phyloP scores from a whole-genome alignment of 2,329 filamentous ascomycete genomes.

The Diaporthe amygdali region DNA sequence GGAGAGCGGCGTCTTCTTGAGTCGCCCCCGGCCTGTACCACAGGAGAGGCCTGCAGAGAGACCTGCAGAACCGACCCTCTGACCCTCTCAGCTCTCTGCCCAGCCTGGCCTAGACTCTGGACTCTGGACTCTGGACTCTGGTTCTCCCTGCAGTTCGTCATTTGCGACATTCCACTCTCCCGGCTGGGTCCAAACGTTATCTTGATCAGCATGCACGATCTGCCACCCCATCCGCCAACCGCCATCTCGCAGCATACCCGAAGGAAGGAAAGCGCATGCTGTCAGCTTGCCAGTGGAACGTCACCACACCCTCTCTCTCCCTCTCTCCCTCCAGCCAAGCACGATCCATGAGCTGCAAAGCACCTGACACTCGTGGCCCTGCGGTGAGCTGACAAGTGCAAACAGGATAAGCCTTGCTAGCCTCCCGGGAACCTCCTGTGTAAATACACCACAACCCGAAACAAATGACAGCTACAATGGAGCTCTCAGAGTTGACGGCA shows the following conservation, averaged over 20 bases:
- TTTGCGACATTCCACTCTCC: not conserved
- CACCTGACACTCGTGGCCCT: not conserved
- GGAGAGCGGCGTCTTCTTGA: not conserved
- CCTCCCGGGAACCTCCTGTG: not conserved
- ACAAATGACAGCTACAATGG: conserved; percentile 1
- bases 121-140: not conserved
- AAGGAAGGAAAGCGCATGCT: not conserved
- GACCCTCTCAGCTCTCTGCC: not conserved
- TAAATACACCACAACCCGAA: not conserved
- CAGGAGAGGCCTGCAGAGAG: not conserved
- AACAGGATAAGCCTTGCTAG: not conserved
- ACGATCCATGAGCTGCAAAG: not conserved
- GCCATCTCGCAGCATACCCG: not conserved
- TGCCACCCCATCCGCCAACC: not conserved
- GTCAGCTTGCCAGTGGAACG: conserved; percentile 4
- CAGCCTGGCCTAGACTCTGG: not conserved
- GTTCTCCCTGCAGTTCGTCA: conserved; percentile 1
- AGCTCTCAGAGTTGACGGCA: not conserved
- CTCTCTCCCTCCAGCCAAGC: not conserved
- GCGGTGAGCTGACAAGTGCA: not conserved
- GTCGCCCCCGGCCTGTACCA: not conserved
- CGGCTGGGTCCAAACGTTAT: not conserved
- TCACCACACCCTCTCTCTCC: not conserved
- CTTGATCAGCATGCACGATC: conserved; percentile 14
- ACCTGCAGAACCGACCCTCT: not conserved